Evolutionary conservation across 2,329 filamentous ascomycete genomes (phyloP).

Genomic region (Stemphylium beticola): DNA sequence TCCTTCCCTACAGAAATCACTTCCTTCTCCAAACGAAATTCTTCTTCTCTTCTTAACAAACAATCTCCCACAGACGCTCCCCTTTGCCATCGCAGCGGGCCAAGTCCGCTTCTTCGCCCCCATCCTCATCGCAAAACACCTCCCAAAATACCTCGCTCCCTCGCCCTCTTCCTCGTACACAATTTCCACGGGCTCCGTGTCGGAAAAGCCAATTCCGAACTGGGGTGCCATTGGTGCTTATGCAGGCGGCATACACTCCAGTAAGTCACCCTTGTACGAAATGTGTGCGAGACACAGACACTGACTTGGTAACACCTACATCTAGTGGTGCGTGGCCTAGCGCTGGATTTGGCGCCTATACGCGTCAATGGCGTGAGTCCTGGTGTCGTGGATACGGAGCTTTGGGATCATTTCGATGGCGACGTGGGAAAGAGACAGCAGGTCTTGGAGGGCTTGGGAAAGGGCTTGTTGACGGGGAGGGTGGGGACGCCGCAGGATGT

Average conservation of each 20-base stretch:
- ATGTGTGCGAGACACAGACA: no score
- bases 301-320: no score
- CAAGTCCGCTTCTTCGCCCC: conserved; percentile 60
- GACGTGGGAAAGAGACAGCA: background rate
- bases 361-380: conserved; percentile 68
- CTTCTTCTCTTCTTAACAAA: no score
- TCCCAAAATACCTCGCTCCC: conserved; percentile 52
- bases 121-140: conserved; percentile 60
- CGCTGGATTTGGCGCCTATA: conserved; percentile 67
- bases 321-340: conserved; percentile 63
- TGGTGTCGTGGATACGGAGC: conserved; percentile 57
- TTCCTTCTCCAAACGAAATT: no score
- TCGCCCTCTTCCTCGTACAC: conserved; percentile 58
- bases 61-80: conserved; percentile 33
- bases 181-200: conserved; percentile 62
- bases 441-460: conserved; percentile 27
- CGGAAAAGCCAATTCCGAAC: conserved; percentile 58
- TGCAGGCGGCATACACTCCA: conserved; percentile 59
- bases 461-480: conserved; percentile 34
- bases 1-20: no score
- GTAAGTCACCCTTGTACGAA: no score
- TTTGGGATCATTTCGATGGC: conserved; percentile 46
- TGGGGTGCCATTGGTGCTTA: conserved; percentile 60
- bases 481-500: conserved; percentile 41
- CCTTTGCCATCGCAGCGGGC: conserved; percentile 51